Evolutionary conservation across 352 stramenopile genomes (phyloP), one percentile per base, ranked within the genome.

Genomic region (Thraustochytrium striatum): DNA sequence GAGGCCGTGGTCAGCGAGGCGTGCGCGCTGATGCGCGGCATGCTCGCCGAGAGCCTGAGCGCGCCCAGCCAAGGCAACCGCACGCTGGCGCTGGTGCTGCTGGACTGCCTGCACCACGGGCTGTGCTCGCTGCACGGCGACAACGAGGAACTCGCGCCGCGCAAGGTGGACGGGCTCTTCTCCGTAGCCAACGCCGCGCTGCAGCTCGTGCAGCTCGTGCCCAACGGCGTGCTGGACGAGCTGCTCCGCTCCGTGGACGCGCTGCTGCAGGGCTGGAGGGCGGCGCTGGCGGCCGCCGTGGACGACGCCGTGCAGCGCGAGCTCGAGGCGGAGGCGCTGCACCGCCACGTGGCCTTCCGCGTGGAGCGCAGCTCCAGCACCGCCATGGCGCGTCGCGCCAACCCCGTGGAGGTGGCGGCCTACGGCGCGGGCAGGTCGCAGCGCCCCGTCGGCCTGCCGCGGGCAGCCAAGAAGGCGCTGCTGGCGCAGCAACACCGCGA

Each of bases 381-480:
- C 21, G 65, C 65, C 32, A 75, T 75, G 65, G 65, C 65, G 35
- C 32, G 65, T 3, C 65, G 65, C 43, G 65, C 65, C 16, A 75
- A 75, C 36, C 65, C 65, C 1, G 65, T 75, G 0, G 65, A 75
- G 52, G 65, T 75, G 9, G 65, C 65, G 11, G 65, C 65, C 52
- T 75, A 75, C 36, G 39, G 39, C n/a, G 65, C 65, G 16, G 65
- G 65, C 13, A 30, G 28, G 1, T 9, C 1, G 7, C 13, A 70
- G 44, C 39, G 39, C 32, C 39, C 39, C 13, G 32, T 75, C 21
- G 65, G 21, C 30, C 39, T 72, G 11, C 44, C 25, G 13, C 39
- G 44, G 13, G 11, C 5, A 39, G 50, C 39, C 61, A 32, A 41
- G 62, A 75, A 75, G 39, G 2, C n/a, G 7, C 32, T 75, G 39